A percentile compares a stretch with the other conserved stretches of the same genome.
phyloP scores from a whole-genome alignment of 306 rosid genomes.

The Herpetospermum pedunculosum region DNA sequence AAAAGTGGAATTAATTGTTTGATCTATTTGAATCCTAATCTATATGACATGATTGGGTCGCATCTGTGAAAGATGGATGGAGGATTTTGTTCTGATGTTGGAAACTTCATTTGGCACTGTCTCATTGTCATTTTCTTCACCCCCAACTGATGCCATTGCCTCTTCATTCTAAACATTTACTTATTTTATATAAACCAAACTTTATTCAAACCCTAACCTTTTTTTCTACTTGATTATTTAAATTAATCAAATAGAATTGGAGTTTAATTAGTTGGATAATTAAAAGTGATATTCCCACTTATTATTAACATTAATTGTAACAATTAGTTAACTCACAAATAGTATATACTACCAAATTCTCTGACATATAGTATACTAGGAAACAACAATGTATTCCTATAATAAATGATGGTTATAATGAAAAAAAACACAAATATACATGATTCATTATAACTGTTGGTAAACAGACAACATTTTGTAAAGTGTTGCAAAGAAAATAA shows the following conservation, averaged over 20 bases:
- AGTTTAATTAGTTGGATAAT: neutral
- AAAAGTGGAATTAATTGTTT: neutral
- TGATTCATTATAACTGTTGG: neutral
- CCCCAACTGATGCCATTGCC: neutral
- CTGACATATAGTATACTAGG: neutral
- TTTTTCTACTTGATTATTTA: neutral
- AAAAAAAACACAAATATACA: neutral
- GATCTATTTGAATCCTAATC: neutral
- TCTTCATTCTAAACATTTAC: neutral
- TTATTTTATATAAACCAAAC: neutral
- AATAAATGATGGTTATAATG: neutral
- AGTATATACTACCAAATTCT: neutral
- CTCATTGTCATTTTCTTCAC: constrained; percentile 28
- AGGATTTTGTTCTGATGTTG: constrained; percentile 17
- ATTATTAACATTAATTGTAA: neutral
- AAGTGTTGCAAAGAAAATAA: neutral
- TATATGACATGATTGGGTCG: neutral
- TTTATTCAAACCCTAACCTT: neutral
- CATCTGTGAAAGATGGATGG: constrained; percentile 24
- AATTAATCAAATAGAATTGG: neutral
- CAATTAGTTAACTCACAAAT: neutral
- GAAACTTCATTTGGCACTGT: constrained; percentile 37
- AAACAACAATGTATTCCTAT: neutral
- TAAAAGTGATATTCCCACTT: neutral
- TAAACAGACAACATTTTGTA: neutral